Evolutionary conservation across 345 rosid species (phyloP), one percentile per base, ranked within the genome.

Genomic region (Jatropha curcas): DNA sequence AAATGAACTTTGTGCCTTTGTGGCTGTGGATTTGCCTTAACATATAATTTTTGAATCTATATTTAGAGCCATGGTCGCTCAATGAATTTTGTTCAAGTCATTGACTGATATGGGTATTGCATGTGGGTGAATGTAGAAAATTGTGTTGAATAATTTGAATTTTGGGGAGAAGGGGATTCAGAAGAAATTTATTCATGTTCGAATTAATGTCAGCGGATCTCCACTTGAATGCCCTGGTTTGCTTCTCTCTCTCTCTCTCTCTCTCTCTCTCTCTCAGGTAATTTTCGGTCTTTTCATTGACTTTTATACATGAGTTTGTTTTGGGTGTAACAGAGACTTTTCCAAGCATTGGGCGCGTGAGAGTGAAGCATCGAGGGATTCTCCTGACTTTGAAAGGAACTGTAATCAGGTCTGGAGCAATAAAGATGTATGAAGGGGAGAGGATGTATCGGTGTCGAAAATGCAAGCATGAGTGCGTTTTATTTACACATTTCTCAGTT

Each of bases 341-440:
- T 80, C 98, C 96, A 2, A 87, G 92, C 83, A 89, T 92, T 56
- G 97, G 98, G 14, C 82, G 82, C 33, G 81, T 92, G 71, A 88
- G 98, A 78, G 98, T 92, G 71, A 92, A 86, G 86, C 99, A 94
- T 72, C 86, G 85, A 7, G 90, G 91, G 53, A 81, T 92, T 85
- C 89, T 94, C 20, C 84, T 92, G 52, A 90, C 92, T 28, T 83
- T 92, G 56, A 94, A 87, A 74, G 99, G 98, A 58, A 94, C 97
- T 1, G 92, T 94, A 27, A 94, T 89, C 71, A 82, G 98, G 53
- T 92, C 97, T 3, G 98, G 93, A 65, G 87, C 94, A 71, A 83
- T 86, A 60, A 94, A 92, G 86, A 92, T 94, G 98, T 92, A 87
- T 46, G 98, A 94, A 78, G 98, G 97, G 60, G 90, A 85, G 80